A percentile compares a stretch with the other conserved stretches of the same genome.
Conservation (phyloP, 1,139 yeast genomes). For the Geotrichum citri-aurantii region DNA sequence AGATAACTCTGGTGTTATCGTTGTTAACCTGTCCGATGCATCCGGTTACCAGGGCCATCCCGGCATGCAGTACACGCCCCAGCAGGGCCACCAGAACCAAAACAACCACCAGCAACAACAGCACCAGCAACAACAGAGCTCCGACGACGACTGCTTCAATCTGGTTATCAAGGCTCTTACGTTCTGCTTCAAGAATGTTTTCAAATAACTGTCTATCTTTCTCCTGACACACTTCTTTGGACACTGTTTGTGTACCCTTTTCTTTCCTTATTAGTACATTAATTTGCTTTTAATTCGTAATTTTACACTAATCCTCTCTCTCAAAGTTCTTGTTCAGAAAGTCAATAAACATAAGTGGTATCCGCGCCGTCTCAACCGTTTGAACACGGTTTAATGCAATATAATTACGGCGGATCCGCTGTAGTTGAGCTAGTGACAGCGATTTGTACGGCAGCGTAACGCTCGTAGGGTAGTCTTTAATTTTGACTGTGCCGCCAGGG, state of each 20-base stretch:
- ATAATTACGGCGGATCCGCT: slow-evolving; percentile 77
- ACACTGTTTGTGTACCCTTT: background rate
- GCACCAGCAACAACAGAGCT: slow-evolving; percentile 30
- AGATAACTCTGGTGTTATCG: slow-evolving; percentile 73
- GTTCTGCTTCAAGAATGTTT: slow-evolving; percentile 21
- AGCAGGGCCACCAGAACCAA: slow-evolving; percentile 25
- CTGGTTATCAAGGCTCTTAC: slow-evolving; percentile 24
- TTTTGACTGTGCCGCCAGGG: slow-evolving; percentile 45
- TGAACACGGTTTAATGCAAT: slow-evolving; percentile 74
- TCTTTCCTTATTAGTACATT: background rate
- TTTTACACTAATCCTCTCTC: slow-evolving; percentile 19
- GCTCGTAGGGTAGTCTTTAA: slow-evolving; percentile 37
- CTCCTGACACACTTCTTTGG: background rate
- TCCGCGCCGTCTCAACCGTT: slow-evolving; percentile 57
- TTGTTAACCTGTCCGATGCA: slow-evolving; percentile 54
- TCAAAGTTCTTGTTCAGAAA: slow-evolving; percentile 54
- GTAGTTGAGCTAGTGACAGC: slow-evolving; percentile 71
- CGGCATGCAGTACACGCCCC: slow-evolving; percentile 4
- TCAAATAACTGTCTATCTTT: slow-evolving; percentile 16
- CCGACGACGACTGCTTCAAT: slow-evolving; percentile 24
- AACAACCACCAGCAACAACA: slow-evolving; percentile 20
- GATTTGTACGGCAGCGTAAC: slow-evolving; percentile 60
- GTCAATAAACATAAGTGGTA: slow-evolving; percentile 66
- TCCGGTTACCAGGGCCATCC: slow-evolving; percentile 28
- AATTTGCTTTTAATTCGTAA: background rate